A percentile compares a stretch with the other conserved stretches of the same genome.
Conservation (phyloP, 805 yeast species). For the Grigorovia yakushimaensis region DNA sequence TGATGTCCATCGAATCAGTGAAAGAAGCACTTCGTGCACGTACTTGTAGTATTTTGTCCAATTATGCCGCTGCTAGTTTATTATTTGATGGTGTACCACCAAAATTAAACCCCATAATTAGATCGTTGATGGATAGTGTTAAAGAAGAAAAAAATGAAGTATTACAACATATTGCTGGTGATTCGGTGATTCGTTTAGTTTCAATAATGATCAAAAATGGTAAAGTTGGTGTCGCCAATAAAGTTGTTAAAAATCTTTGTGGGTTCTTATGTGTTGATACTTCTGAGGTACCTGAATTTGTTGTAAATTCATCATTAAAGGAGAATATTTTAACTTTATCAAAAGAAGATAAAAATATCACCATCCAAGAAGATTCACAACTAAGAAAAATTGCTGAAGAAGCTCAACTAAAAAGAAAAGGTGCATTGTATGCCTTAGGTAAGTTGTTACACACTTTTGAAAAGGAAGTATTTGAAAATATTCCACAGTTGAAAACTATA, state of each 20-base stretch:
- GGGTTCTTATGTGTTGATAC: slow-evolving; percentile 93
- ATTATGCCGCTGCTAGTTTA: slow-evolving; percentile 66
- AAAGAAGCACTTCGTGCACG: slow-evolving; percentile 41
- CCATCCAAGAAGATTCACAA: slow-evolving; percentile 49
- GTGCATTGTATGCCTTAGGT: slow-evolving; percentile 67
- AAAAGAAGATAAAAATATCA: slow-evolving; percentile 64
- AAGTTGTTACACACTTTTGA: slow-evolving; percentile 46
- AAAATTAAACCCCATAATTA: slow-evolving; percentile 79
- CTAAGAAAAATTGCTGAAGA: slow-evolving; percentile 57
- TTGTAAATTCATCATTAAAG: slow-evolving; percentile 45
- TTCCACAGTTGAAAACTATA: slow-evolving; percentile 57
- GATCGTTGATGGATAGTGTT: slow-evolving; percentile 86
- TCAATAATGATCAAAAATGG: slow-evolving; percentile 44
- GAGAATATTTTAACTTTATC: slow-evolving; percentile 60
- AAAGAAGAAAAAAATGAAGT: slow-evolving; percentile 60
- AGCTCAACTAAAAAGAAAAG: slow-evolving; percentile 75
- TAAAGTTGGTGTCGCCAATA: slow-evolving; percentile 72
- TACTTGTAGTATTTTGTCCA: slow-evolving; percentile 54
- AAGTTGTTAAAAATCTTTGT: slow-evolving; percentile 81
- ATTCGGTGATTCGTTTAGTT: slow-evolving; percentile 56
- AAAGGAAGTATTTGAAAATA: slow-evolving; percentile 41
- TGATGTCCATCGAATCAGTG: slow-evolving; percentile 60
- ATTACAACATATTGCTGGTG: slow-evolving; percentile 65
- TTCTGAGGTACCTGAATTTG: slow-evolving; percentile 88
- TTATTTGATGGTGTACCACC: slow-evolving; percentile 60